These are phyloP conservation scores for Prunus davidiana DNA, from an alignment of 306 rosid species.

Conservation along the genomic window DNA sequence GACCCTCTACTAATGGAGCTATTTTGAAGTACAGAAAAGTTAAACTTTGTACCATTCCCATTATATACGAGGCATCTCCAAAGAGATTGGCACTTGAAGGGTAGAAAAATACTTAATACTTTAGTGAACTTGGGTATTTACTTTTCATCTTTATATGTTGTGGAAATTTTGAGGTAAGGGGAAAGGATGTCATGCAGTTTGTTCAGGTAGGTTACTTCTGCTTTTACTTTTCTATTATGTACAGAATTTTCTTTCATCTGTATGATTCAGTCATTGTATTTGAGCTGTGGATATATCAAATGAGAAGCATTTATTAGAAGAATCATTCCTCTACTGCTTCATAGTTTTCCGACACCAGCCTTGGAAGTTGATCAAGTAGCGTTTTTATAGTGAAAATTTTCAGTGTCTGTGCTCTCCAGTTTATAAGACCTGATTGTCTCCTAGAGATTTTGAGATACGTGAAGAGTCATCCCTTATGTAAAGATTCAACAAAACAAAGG, in stretches of 20 bases:
- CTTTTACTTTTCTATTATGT: neutral
- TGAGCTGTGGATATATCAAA: neutral
- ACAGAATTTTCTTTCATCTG: neutral
- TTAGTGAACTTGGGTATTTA: too few species aligned
- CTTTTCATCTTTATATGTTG: too few species aligned
- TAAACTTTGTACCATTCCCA: neutral
- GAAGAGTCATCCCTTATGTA: too few species aligned
- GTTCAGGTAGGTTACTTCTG: neutral
- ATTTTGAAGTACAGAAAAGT: conserved; percentile 29
- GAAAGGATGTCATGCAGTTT: neutral
- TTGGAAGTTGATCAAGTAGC: too few species aligned
- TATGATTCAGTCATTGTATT: conserved; percentile 10
- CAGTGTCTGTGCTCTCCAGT: too few species aligned
- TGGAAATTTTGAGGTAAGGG: too few species aligned
- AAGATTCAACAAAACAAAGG: too few species aligned
- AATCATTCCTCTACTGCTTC: neutral
- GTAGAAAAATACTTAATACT: too few species aligned
- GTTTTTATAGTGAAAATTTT: too few species aligned
- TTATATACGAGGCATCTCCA: neutral
- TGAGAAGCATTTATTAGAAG: neutral
- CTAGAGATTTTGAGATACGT: too few species aligned
- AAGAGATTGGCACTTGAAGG: neutral
- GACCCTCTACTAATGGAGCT: conserved; percentile 82
- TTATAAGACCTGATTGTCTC: too few species aligned
- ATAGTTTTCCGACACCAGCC: neutral